Evolutionary conservation across 2,329 filamentous ascomycete species (phyloP).

Genomic region (Didymella sp.): DNA sequence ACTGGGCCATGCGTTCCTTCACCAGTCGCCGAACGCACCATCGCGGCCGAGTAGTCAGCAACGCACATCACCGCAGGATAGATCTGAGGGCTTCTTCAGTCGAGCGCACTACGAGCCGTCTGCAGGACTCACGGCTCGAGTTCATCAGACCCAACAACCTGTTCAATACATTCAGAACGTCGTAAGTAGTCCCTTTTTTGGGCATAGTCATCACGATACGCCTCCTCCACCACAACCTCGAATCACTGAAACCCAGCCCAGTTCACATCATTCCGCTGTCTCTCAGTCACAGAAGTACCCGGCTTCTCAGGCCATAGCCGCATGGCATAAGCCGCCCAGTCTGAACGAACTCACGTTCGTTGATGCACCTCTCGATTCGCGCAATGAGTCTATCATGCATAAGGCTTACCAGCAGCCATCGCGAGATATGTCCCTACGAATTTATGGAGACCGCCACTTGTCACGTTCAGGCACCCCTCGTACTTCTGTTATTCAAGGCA

Average conservation of each 20-base stretch:
- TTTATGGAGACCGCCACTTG: conserved; percentile 24
- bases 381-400: conserved; percentile 25
- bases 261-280: conserved; percentile 37
- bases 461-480: conserved; percentile 15
- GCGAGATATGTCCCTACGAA: conserved; percentile 2
- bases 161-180: conserved; percentile 37
- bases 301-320: conserved; percentile 7
- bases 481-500: conserved; percentile 15
- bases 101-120: conserved; percentile 12
- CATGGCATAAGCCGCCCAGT: conserved; percentile 35
- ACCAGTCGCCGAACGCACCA: conserved; percentile 24
- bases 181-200: conserved; percentile 54
- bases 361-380: conserved; percentile 35
- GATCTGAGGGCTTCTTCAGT: conserved; percentile 12
- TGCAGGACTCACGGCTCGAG: neutral
- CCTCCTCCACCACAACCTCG: conserved; percentile 19
- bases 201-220: conserved; percentile 26
- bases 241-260: conserved; percentile 37
- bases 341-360: conserved; percentile 49
- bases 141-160: conserved; percentile 15
- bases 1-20: conserved; percentile 27
- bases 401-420: conserved; percentile 1
- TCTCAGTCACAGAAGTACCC: conserved; percentile 36
- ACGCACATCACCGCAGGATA: neutral
- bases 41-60: conserved; percentile 4